Evolutionary conservation across 179 eudicot genomes (phyloP).

Genomic region (Patellifolia procumbens): DNA sequence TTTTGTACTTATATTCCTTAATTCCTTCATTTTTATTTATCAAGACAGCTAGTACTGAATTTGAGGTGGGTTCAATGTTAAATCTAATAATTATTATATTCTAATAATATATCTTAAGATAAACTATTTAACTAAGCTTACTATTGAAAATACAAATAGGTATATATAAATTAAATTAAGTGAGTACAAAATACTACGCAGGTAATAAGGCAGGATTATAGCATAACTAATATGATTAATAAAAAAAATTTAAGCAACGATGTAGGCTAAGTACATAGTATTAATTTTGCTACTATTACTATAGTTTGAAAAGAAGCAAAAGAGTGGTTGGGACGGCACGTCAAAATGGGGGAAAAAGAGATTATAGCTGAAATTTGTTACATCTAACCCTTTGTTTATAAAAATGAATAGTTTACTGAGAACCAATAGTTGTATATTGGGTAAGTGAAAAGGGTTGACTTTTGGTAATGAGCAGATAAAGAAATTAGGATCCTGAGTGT

Average conservation of each 20-base stretch:
- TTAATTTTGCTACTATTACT: constrained; percentile 25
- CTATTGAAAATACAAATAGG: constrained; percentile 3
- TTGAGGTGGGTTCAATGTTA: not conserved
- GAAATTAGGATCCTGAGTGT: constrained; percentile 11
- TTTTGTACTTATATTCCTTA: constrained; percentile 1
- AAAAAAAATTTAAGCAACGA: constrained; percentile 22
- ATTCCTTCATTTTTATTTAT: not conserved
- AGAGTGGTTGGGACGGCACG: constrained; percentile 42
- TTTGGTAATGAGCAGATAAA: constrained; percentile 6
- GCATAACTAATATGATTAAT: not conserved
- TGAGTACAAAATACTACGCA: not conserved
- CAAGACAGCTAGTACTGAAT: not conserved
- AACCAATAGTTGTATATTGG: constrained; percentile 6
- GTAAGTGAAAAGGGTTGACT: constrained; percentile 35
- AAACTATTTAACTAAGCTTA: not conserved
- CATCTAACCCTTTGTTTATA: not conserved
- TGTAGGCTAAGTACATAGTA: constrained; percentile 31
- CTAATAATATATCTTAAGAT: not conserved
- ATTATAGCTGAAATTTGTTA: constrained; percentile 23
- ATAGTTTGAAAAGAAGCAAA: constrained; percentile 34
- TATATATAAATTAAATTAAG: not conserved
- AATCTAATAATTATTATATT: too few species aligned
- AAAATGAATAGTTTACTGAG: not conserved
- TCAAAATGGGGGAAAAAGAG: constrained; percentile 29
- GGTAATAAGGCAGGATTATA: not conserved